Evolutionary conservation across 257 asterid genomes (phyloP).

Genomic region (Verbena officinalis): DNA sequence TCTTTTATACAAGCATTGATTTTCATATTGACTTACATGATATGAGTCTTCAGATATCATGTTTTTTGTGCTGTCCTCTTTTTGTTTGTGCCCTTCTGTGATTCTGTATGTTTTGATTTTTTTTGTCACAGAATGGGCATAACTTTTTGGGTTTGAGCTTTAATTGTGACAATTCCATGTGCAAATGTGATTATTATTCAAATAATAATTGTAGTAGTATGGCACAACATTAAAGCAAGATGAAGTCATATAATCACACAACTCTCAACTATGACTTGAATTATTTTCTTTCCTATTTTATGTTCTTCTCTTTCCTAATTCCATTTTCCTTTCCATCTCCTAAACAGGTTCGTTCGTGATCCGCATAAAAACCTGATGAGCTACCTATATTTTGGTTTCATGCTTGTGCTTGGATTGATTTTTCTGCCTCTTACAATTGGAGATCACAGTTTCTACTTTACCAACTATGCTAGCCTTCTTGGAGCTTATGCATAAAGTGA

Average conservation of each 20-base stretch:
- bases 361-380: constrained; percentile 63
- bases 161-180: not conserved
- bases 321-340: constrained; percentile 4
- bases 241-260: not conserved
- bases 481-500: not conserved
- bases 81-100: not conserved
- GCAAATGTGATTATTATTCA: not conserved
- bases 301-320: not conserved
- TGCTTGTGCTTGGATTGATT: not conserved
- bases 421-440: not conserved
- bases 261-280: not conserved
- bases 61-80: not conserved
- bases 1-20: not conserved
- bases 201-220: not conserved
- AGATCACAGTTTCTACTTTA: constrained; percentile 2
- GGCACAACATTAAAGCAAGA: constrained; percentile 4
- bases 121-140: not conserved
- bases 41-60: not conserved
- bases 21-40: not conserved
- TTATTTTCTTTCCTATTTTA: not conserved
- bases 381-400: constrained; percentile 19
- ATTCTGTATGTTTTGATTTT: not conserved
- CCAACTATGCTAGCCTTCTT: not conserved
- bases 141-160: not conserved
- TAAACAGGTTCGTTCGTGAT: constrained; percentile 70